Percentiles rank a stretch among this genome's conserved stretches.
phyloP scores from a whole-genome alignment of 2,329 filamentous ascomycete species.

The Diaporthe sp. region DNA sequence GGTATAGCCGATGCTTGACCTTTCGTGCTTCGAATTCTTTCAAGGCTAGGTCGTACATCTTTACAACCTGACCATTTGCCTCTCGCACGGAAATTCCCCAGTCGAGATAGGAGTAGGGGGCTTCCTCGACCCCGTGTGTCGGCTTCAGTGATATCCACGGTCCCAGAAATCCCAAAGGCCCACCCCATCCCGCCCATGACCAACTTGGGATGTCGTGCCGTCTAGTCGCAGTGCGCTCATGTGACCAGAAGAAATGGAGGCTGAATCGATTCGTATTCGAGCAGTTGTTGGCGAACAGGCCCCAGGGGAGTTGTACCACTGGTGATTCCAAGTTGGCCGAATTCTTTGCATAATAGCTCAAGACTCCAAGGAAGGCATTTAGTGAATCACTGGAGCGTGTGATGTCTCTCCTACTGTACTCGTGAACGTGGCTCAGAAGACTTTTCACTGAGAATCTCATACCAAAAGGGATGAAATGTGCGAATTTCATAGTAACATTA shows the following conservation, averaged over 20 bases:
- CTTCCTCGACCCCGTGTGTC: too few relatives aligned
- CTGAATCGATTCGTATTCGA: too few relatives aligned
- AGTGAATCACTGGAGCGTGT: not conserved
- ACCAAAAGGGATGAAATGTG: not conserved
- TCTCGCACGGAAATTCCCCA: not conserved
- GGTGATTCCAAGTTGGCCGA: not conserved
- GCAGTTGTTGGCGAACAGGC: too few relatives aligned
- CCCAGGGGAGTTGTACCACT: not conserved
- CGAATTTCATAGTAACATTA: fast-evolving
- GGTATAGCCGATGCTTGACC: not conserved
- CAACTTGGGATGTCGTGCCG: not conserved
- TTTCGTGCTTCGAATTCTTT: not conserved
- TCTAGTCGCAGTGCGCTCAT: too few relatives aligned
- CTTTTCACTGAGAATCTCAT: not conserved
- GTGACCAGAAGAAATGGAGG: too few relatives aligned
- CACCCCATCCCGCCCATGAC: slow-evolving; percentile 4
- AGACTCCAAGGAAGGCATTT: not conserved
- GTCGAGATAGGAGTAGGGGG: not conserved
- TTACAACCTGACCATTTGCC: too few relatives aligned
- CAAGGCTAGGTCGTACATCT: not conserved
- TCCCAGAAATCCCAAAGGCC: too few relatives aligned
- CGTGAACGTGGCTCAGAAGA: not conserved
- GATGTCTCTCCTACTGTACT: not conserved
- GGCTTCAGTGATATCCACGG: too few relatives aligned
- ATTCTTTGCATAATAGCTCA: not conserved